Evolutionary conservation across 441 rosid species (phyloP).

Genomic region (Viola pubescens): DNA sequence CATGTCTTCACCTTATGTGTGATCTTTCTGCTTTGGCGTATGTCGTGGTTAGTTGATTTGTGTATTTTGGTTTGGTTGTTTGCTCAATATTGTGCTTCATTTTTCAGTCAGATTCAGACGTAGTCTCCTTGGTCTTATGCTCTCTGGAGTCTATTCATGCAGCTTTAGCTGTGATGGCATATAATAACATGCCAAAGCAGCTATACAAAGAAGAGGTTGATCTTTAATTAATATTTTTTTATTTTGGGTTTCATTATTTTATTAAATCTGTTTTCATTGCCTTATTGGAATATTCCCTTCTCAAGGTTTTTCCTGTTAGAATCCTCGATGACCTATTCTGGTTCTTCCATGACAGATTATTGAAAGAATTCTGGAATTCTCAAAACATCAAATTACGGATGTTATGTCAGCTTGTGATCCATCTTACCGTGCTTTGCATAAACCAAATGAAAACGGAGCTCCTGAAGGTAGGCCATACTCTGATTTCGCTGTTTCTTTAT

Average conservation of each 20-base stretch:
- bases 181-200: conserved; percentile 90
- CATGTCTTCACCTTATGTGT: neutral
- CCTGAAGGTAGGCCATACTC: conserved; percentile 58
- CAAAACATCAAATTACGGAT: conserved; percentile 80
- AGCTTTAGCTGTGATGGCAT: conserved; percentile 81
- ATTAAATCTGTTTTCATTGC: neutral
- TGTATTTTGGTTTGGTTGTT: no score
- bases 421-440: conserved; percentile 72
- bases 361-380: conserved; percentile 94
- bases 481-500: conserved; percentile 11
- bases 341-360: conserved; percentile 50
- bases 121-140: conserved; percentile 51
- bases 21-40: conserved; percentile 1
- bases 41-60: conserved; percentile 5
- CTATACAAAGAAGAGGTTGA: conserved; percentile 93
- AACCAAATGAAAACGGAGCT: conserved; percentile 63
- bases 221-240: conserved; percentile 12
- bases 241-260: conserved; percentile 12
- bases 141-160: conserved; percentile 97
- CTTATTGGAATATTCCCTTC: conserved; percentile 5
- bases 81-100: neutral
- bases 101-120: conserved; percentile 77
- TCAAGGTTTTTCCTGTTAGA: conserved; percentile 10
- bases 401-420: conserved; percentile 95
- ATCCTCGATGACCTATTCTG: conserved; percentile 13